These are phyloP conservation scores for Pichia eremophila DNA, from an alignment of 805 yeast species.

Conservation along the genomic window DNA sequence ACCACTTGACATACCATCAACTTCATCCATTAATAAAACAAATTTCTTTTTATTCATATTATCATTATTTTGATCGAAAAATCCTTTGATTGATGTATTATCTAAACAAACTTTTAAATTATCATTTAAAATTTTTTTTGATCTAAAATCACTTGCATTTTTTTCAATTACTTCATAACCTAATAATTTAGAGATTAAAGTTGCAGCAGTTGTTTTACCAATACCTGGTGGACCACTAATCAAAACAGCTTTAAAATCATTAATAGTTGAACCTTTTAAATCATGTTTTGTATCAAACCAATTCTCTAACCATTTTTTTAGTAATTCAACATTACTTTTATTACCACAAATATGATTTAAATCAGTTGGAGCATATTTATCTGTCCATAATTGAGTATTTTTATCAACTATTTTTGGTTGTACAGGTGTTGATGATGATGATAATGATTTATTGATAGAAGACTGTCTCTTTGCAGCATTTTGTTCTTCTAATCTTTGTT, in stretches of 20 bases:
- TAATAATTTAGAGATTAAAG: slow-evolving; percentile 54
- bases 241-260: slow-evolving; percentile 70
- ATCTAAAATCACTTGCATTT: slow-evolving; percentile 84
- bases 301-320: slow-evolving; percentile 63
- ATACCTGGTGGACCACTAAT: slow-evolving; percentile 85
- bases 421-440: slow-evolving; percentile 4
- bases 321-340: slow-evolving; percentile 58
- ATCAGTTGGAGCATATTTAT: slow-evolving; percentile 78
- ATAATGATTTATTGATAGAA: slow-evolving; percentile 8
- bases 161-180: slow-evolving; percentile 72
- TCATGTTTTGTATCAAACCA: slow-evolving; percentile 61
- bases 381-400: slow-evolving; percentile 69
- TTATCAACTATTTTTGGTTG: slow-evolving; percentile 18
- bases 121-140: slow-evolving; percentile 64
- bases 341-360: slow-evolving; percentile 84
- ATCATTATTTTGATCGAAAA: slow-evolving; percentile 31
- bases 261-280: slow-evolving; percentile 48
- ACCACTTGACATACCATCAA: slow-evolving; percentile 98
- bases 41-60: slow-evolving; percentile 39
- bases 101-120: slow-evolving; percentile 62
- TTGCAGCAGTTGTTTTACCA: slow-evolving; percentile 79
- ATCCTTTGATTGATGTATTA: slow-evolving; percentile 80
- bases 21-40: slow-evolving; percentile 94
- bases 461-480: slow-evolving; percentile 1
- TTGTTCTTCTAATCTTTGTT: slow-evolving; percentile 16